A percentile compares a stretch with the other conserved stretches of the same genome.
Conservation (phyloP, 1,284 basidiomycete species). For the Pseudozyma sp. region DNA sequence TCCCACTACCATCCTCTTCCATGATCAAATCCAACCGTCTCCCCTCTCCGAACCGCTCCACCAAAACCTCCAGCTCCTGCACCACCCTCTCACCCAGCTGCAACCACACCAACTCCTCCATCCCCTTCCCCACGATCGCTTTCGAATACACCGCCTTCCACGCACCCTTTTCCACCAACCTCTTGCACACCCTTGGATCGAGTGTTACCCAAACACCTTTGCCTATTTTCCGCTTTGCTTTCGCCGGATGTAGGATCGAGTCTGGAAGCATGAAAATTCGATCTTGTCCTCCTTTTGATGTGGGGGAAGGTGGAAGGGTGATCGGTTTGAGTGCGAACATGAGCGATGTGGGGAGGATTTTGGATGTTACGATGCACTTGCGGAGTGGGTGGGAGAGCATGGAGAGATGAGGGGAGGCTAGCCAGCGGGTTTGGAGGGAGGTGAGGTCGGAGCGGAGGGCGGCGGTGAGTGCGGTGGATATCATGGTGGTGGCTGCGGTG, state of each 20-base stretch:
- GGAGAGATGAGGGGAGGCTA: slow-evolving; percentile 20
- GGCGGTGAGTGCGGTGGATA: not conserved
- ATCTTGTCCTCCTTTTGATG: not conserved
- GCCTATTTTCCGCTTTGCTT: slow-evolving; percentile 1
- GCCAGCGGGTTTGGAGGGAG: slow-evolving; percentile 21
- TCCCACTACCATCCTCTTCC: not conserved
- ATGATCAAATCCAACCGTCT: slow-evolving; percentile 13
- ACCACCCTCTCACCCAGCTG: slow-evolving; percentile 31
- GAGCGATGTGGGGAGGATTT: slow-evolving; percentile 25
- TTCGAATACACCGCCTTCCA: slow-evolving; percentile 11
- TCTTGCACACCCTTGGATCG: slow-evolving; percentile 2
- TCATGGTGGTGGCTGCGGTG: not conserved
- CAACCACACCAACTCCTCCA: slow-evolving; percentile 7
- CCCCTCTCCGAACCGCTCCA: slow-evolving; percentile 1
- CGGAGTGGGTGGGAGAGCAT: slow-evolving; percentile 30
- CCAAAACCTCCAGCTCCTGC: slow-evolving; percentile 17
- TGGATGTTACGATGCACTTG: slow-evolving; percentile 38
- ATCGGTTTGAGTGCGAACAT: slow-evolving; percentile 35
- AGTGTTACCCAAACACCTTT: slow-evolving; percentile 24
- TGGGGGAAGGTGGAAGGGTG: not conserved
- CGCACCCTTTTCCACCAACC: not conserved
- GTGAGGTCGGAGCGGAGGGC: slow-evolving; percentile 2
- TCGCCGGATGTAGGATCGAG: slow-evolving; percentile 23
- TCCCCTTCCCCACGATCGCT: slow-evolving; percentile 7
- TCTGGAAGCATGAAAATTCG: slow-evolving; percentile 24